Evolutionary conservation across 1,284 basidiomycete genomes (phyloP), one percentile per base, ranked within the genome.

Genomic region (Gymnopus androsaceus): DNA sequence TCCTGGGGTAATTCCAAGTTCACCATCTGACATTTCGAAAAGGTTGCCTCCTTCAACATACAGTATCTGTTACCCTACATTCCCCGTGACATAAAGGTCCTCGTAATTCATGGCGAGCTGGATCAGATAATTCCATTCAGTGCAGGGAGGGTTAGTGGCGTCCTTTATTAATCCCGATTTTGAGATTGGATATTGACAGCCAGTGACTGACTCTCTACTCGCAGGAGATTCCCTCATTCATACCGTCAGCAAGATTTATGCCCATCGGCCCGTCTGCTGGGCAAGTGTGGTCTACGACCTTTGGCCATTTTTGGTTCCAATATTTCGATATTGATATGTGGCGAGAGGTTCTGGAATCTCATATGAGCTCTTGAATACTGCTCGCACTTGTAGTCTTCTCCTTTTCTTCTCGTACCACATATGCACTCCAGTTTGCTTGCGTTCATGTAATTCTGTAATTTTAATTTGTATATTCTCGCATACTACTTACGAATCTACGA

Each of bases 231-330:
- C 51, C 72, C 7, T 61, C 61, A 51, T 65, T 65, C 3, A 71
- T 78, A 36, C 75, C 76, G 1, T 71, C 70, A 63, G 76, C 76
- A 1, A 63, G 59, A 34, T 47, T 67, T 3, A 65, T 77, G 1
- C 63, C 72, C 49, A 59, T 70, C 15, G 75, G 76, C 3, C 41
- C 59, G 9, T 42, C 61, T 19, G 64, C 63, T 3, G 77, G 76
- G 3, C 69, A 75, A 57, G 63, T 79, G 12, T 70, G 72, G 15
- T 67, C 59, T 47, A 61, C 71, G 31, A 63, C 65, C 2, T 79
- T 79, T 56, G 78, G 77, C 1, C 77, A 78, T 60, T 62, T 72
- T 38, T 79, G 75, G 75, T 75, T 68, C 52, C 77, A 78, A 58
- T 79, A 79, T 57, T 79, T 79, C 49, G 70, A 72, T 50, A 64